These are phyloP conservation scores for Puccinia triticina DNA, from an alignment of 1,284 basidiomycete genomes.

Conservation along the genomic window DNA sequence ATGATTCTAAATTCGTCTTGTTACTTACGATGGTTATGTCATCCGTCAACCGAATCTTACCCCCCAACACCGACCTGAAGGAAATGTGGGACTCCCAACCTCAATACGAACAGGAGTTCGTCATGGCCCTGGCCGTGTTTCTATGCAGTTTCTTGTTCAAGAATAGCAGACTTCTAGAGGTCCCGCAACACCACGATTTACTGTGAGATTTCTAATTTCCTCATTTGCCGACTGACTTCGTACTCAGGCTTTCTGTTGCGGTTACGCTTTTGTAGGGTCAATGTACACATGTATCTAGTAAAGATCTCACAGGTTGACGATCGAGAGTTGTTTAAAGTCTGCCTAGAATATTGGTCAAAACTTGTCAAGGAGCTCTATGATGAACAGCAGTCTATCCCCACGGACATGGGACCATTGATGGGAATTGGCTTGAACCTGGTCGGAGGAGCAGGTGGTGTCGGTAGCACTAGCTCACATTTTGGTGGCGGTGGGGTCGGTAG, in stretches of 20 bases:
- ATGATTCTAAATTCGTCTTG: constrained; percentile 96
- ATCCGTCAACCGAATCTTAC: constrained; percentile 91
- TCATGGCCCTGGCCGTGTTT: constrained; percentile 95
- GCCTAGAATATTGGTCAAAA: constrained; percentile 97
- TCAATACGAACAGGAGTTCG: constrained; percentile 93
- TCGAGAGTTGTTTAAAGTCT: constrained; percentile 99
- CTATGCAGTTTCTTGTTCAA: constrained; percentile 90
- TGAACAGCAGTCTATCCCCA: constrained; percentile 88
- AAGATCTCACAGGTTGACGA: constrained; percentile 98
- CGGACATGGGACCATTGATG: constrained; percentile 90
- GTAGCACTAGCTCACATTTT: constrained; percentile 45
- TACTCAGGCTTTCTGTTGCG: background rate
- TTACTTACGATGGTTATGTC: constrained; percentile 99
- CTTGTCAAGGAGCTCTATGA: constrained; percentile 99
- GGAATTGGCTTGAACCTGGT: constrained; percentile 77
- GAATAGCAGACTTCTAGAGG: constrained; percentile 81
- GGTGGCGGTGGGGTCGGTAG: constrained; percentile 57
- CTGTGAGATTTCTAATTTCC: constrained; percentile 62
- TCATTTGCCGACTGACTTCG: background rate
- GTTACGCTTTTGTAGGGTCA: constrained; percentile 63
- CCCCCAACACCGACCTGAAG: constrained; percentile 86
- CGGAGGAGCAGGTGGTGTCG: constrained; percentile 60
- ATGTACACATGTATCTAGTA: constrained; percentile 97
- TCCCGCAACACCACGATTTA: constrained; percentile 85
- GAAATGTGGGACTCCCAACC: constrained; percentile 87